Base-by-base conservation (phyloP, 2,329 filamentous ascomycete genomes). In the Claviceps pazoutovae region DNA sequence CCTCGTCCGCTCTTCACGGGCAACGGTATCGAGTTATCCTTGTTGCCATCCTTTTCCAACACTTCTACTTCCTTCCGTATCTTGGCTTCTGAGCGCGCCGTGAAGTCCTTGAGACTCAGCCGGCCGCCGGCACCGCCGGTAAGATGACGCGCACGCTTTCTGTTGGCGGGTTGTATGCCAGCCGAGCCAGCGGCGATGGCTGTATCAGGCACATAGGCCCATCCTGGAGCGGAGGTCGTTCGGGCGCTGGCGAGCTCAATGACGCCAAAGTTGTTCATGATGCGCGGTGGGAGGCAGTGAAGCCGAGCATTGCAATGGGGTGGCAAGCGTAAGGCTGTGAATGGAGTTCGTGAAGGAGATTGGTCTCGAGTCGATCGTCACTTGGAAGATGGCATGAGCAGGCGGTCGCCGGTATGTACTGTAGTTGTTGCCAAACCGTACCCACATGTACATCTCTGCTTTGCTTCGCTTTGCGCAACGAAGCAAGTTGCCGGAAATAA, bases 191-290 rank as follows among this genome's bases (percentile, higher is more conserved):
- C 74, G 51, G 79, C 75, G 52, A 78, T 74, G 43, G 66, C 76
- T 64, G 78, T 82, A 63, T 95, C 88, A 34, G 89, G 83, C 1
- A 96, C 87, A 65, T 95, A 95, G 13, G 88, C 88, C 85, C 89
- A 97, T 61, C 91, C 91, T 1, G 91, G 89, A 1, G 88, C 86
- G 45, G 78, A 73, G 45, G 80, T 79, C 16, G 81, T 82, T 55
- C 80, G 81, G 30, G 81, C 73, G 62, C 80, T 82, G 38, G 88
- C 86, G 53, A 96, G 73, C 59, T 95, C 84, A 68, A 94, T 83
- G 60, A 97, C 88, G 60, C 86, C 84, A 58, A 84, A 84, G 61
- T 82, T 80, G 63, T 80, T 78, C 76, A 81, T 83, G 46, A 51
- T 64, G 54, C 36, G 17, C 19, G 11, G 5, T 41, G 34, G 11